These are phyloP conservation scores for Claviceps purpurea DNA, from an alignment of 2,329 filamentous ascomycete species.

Conservation along the genomic window DNA sequence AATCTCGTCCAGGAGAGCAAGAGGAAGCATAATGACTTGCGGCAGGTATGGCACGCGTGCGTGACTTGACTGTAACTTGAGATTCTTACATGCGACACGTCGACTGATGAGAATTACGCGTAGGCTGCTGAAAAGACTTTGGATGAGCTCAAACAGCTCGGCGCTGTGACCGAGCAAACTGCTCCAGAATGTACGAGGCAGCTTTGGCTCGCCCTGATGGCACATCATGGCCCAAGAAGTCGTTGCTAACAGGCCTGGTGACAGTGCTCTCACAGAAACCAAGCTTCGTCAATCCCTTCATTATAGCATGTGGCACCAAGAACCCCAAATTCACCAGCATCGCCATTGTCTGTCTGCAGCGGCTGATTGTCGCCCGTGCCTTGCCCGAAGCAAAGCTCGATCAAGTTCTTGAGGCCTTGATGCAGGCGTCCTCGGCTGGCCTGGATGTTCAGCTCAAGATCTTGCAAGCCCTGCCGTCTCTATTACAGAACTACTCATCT, in stretches of 20 bases:
- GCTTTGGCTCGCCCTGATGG: not conserved
- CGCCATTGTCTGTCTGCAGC: constrained; percentile 77
- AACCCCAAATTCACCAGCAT: constrained; percentile 84
- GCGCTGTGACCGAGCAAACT: constrained; percentile 22
- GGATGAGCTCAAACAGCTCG: constrained; percentile 59
- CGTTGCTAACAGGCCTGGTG: constrained; percentile 6
- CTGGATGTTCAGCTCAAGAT: constrained; percentile 94
- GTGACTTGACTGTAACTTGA: not conserved
- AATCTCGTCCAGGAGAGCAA: constrained; percentile 94
- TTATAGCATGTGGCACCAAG: constrained; percentile 81
- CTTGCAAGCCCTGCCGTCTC: constrained; percentile 74
- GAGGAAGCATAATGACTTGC: constrained; percentile 80
- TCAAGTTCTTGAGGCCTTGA: constrained; percentile 78
- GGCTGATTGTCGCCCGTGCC: constrained; percentile 70
- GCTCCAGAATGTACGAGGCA: constrained; percentile 22
- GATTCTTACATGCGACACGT: not conserved
- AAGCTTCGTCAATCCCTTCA: constrained; percentile 83
- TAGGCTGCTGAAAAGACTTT: constrained; percentile 88
- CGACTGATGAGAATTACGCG: not conserved
- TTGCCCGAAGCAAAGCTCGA: constrained; percentile 67
- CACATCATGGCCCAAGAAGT: constrained; percentile 7
- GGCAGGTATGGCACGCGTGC: constrained; percentile 41
- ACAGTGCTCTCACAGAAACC: constrained; percentile 69
- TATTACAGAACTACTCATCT: constrained; percentile 79
- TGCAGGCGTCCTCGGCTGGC: constrained; percentile 66